Percentiles rank a stretch among this genome's conserved stretches.
These are phyloP conservation scores for Quercus dentata DNA, from an alignment of 306 rosid species.

Conservation along the genomic window DNA sequence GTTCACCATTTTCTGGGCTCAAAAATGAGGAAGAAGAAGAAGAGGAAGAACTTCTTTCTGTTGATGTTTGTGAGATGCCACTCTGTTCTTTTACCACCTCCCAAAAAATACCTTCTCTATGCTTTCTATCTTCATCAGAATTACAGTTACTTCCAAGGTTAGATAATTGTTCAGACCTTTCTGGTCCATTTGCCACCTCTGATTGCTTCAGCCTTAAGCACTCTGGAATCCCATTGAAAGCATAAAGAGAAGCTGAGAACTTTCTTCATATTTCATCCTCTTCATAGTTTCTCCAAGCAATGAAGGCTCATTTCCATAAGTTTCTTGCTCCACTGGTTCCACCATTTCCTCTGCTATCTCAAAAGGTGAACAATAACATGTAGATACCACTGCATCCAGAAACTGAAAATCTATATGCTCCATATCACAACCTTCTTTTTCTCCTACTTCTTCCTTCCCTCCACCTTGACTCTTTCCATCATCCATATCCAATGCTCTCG, in stretches of 20 bases:
- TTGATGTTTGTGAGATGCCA: not conserved
- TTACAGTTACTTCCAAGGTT: not conserved
- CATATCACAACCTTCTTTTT: slow-evolving; percentile 13
- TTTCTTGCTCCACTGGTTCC: not conserved
- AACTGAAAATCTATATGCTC: slow-evolving; percentile 19
- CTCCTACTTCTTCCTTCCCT: not conserved
- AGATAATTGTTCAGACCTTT: not conserved
- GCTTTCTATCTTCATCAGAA: no score
- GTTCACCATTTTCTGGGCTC: not conserved
- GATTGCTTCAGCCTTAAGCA: not conserved
- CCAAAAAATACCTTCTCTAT: not conserved
- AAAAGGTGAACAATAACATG: slow-evolving; percentile 7
- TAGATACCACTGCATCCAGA: not conserved
- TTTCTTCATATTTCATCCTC: slow-evolving; percentile 1
- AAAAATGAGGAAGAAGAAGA: not conserved
- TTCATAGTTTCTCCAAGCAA: not conserved
- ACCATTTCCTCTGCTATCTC: slow-evolving; percentile 29
- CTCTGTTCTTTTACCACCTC: not conserved
- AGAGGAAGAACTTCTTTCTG: not conserved
- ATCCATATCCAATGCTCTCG: slow-evolving; percentile 3
- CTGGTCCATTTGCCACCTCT: not conserved
- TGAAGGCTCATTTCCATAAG: not conserved
- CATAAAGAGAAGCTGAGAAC: slow-evolving; percentile 4
- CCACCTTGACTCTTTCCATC: not conserved
- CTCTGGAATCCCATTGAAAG: slow-evolving; percentile 4